phyloP scores from a whole-genome alignment of 148 eudicot species.

The Amaranthus hypochondriacus region DNA sequence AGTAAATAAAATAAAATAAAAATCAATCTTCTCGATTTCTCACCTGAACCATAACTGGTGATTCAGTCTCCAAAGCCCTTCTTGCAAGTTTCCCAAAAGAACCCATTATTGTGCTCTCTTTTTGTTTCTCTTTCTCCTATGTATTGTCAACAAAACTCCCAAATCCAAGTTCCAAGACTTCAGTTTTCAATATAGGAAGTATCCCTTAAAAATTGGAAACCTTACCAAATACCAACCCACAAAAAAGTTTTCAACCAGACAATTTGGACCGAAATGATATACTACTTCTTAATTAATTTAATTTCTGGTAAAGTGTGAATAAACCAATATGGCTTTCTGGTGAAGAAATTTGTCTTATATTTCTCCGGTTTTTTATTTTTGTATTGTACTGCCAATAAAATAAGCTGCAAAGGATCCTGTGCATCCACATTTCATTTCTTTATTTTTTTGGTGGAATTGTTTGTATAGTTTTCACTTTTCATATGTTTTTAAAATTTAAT shows the following conservation, averaged over 20 bases:
- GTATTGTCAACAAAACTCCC: neutral
- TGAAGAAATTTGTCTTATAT: neutral
- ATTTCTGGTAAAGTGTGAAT: neutral
- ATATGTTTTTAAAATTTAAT: no score
- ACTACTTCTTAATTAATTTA: slow-evolving; percentile 1
- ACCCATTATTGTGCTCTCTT: slow-evolving; percentile 25
- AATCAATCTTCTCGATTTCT: neutral
- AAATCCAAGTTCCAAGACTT: neutral
- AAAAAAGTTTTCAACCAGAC: slow-evolving; percentile 7
- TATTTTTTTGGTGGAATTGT: no score
- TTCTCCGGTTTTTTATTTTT: slow-evolving; percentile 8
- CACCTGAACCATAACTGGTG: slow-evolving; percentile 62
- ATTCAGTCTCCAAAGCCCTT: slow-evolving; percentile 51
- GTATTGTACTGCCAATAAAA: slow-evolving; percentile 12
- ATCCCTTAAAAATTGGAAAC: neutral
- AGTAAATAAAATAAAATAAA: neutral
- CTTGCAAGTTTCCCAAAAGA: slow-evolving; percentile 37
- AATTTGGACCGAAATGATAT: neutral
- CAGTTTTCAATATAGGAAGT: neutral
- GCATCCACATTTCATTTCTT: neutral
- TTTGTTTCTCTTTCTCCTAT: neutral
- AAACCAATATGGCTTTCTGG: neutral
- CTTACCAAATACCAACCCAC: slow-evolving; percentile 24
- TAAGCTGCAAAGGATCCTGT: neutral
- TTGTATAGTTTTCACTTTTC: no score